Evolutionary conservation across 192 early-diverging fungal species (phyloP).

Genomic region (Dispira parvispora): DNA sequence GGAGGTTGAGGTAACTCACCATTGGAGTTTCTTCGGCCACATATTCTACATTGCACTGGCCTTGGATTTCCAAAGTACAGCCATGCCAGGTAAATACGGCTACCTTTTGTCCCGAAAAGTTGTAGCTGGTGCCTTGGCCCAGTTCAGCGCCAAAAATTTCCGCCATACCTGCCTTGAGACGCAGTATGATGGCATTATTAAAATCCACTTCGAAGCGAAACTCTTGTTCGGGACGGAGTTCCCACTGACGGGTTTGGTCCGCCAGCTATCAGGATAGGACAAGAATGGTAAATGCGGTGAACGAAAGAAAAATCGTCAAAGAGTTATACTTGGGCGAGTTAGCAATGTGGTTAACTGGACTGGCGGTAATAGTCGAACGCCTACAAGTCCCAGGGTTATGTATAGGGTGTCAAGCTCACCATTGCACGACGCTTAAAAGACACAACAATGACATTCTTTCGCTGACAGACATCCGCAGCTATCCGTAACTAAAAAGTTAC

Average conservation of each 20-base stretch:
- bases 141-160: conserved; percentile 95
- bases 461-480: no score
- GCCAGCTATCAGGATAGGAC: not conserved
- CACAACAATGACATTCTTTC: no score
- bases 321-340: no score
- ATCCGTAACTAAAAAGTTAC: no score
- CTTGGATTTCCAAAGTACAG: conserved; percentile 48
- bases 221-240: conserved; percentile 64
- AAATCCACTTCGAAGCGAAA: conserved; percentile 84
- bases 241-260: conserved; percentile 33
- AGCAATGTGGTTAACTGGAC: no score
- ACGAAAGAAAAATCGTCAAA: no score
- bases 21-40: conserved; percentile 94
- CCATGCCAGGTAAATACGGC: conserved; percentile 90
- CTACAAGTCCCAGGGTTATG: no score
- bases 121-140: conserved; percentile 56
- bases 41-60: conserved; percentile 63
- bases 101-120: conserved; percentile 68
- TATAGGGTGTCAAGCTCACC: no score
- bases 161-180: conserved; percentile 59
- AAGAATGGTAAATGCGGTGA: no score
- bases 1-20: conserved; percentile 73
- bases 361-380: no score
- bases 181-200: conserved; percentile 13
- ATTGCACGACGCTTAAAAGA: no score